Conservation (phyloP, 805 yeast species). For the Sugiyamaella lignohabitans region DNA sequence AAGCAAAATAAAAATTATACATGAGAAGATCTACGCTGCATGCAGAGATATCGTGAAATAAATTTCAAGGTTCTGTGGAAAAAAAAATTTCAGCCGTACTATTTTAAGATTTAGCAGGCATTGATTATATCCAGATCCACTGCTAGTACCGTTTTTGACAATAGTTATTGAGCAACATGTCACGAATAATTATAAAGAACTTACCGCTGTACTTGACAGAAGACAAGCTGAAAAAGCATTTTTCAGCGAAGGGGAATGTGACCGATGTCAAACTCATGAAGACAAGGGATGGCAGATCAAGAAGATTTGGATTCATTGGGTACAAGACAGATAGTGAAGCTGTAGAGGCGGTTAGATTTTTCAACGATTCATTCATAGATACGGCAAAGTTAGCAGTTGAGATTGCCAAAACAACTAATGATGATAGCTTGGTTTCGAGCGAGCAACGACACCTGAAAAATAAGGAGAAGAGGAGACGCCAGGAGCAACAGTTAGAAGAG, state of each 20-base stretch:
- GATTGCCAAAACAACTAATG: slow-evolving; percentile 78
- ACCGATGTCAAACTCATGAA: slow-evolving; percentile 86
- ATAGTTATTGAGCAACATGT: slow-evolving; percentile 25
- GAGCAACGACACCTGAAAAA: slow-evolving; percentile 14
- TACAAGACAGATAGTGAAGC: slow-evolving; percentile 72
- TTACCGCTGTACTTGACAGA: slow-evolving; percentile 75
- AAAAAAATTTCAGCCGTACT: neutral
- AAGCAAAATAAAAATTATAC: no score
- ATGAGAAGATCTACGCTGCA: no score
- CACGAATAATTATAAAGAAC: slow-evolving; percentile 88
- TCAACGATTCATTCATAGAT: slow-evolving; percentile 72
- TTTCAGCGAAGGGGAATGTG: slow-evolving; percentile 46
- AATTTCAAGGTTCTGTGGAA: no score
- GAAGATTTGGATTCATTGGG: slow-evolving; percentile 92
- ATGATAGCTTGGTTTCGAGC: slow-evolving; percentile 50
- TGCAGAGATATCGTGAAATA: no score
- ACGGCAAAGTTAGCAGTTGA: slow-evolving; percentile 75
- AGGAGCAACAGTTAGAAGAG: slow-evolving; percentile 34
- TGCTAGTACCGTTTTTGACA: no score
- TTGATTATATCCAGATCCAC: neutral
- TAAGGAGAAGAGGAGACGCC: slow-evolving; percentile 15
- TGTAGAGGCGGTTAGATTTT: slow-evolving; percentile 64
- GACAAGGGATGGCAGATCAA: slow-evolving; percentile 75
- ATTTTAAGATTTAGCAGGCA: neutral
- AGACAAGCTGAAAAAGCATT: slow-evolving; percentile 61